Percentiles rank a stretch among this genome's conserved stretches.
These are phyloP conservation scores for Coriolopsis trogii DNA, from an alignment of 1,284 basidiomycete genomes.

Conservation along the genomic window DNA sequence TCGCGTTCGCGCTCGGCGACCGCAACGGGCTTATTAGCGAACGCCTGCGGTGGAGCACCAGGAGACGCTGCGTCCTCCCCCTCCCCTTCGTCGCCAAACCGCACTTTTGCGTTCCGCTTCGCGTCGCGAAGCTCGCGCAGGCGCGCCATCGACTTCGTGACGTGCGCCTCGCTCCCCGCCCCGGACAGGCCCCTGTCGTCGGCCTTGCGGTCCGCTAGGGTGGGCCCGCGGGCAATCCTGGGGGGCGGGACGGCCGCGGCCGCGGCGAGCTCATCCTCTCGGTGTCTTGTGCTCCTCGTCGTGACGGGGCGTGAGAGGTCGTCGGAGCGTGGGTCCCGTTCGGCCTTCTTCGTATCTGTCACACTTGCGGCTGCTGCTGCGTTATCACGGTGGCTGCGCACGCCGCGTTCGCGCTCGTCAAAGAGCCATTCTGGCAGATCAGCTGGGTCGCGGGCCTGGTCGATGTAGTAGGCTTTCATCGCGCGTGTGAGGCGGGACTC, in stretches of 20 bases:
- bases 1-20: neutral
- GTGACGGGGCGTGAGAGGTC: conserved; percentile 14
- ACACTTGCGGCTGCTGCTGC: neutral
- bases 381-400: conserved; percentile 14
- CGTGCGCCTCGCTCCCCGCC: conserved; percentile 20
- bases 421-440: conserved; percentile 75
- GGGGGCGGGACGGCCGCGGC: conserved; percentile 4
- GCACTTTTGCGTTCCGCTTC: conserved; percentile 43
- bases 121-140: conserved; percentile 57
- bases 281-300: conserved; percentile 2
- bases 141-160: conserved; percentile 47
- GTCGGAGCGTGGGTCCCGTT: neutral
- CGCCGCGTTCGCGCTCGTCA: conserved; percentile 53
- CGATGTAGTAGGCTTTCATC: conserved; percentile 68
- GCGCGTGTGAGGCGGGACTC: conserved; percentile 65
- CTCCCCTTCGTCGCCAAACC: conserved; percentile 21
- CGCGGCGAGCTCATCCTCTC: conserved; percentile 1
- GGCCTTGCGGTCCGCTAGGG: conserved; percentile 16
- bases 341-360: neutral
- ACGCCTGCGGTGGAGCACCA: too few relatives aligned
- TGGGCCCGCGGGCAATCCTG: conserved; percentile 14
- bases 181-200: neutral
- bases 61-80: conserved; percentile 4
- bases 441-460: conserved; percentile 55
- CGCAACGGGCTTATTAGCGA: too few relatives aligned